phyloP scores from a whole-genome alignment of 179 eudicot species.

The Beta macrorhiza region DNA sequence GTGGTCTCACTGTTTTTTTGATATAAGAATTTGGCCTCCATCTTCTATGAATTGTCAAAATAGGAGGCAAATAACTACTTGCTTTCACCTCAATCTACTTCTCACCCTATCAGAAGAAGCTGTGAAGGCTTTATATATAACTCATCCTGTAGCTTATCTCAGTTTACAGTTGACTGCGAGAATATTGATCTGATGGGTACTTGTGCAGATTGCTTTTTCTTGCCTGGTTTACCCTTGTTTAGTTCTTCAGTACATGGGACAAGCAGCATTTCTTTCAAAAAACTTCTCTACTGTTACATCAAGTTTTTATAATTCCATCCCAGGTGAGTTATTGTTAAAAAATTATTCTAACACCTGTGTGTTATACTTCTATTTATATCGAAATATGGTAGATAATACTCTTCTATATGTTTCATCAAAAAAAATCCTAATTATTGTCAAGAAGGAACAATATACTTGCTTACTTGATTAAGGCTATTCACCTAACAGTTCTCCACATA shows the following conservation, averaged over 20 bases:
- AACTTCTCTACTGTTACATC: slow-evolving; percentile 19
- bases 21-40: too few species aligned
- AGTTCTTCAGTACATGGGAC: slow-evolving; percentile 62
- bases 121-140: not conserved
- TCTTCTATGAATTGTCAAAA: not conserved
- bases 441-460: too few species aligned
- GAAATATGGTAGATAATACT: not conserved
- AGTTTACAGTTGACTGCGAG: not conserved
- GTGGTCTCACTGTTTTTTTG: too few species aligned
- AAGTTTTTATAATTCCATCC: slow-evolving; percentile 33
- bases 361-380: not conserved
- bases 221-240: slow-evolving; percentile 65
- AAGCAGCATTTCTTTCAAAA: slow-evolving; percentile 62
- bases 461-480: too few species aligned
- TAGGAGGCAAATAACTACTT: not conserved
- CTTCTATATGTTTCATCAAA: too few species aligned
- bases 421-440: too few species aligned
- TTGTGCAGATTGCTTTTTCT: slow-evolving; percentile 57
- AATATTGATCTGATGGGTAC: not conserved
- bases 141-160: not conserved
- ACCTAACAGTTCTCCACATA: too few species aligned
- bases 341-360: not conserved
- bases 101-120: not conserved
- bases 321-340: slow-evolving; percentile 21
- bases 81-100: not conserved